Conservation (phyloP, 768 basidiomycete species). For the Neoboletus brunneissimus region DNA sequence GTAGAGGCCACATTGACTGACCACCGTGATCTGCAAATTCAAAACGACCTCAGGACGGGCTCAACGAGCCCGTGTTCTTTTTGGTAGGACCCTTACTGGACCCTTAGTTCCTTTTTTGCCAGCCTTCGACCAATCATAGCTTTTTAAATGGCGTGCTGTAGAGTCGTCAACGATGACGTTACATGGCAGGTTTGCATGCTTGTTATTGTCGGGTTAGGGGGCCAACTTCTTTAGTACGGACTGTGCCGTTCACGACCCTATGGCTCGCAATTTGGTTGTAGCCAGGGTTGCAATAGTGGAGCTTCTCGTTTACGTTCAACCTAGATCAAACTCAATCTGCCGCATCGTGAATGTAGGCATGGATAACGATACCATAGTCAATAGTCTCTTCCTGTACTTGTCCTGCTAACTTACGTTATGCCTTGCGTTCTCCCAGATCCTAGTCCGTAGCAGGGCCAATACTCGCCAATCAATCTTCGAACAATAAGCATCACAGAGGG, state of each 20-base stretch:
- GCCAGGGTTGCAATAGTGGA: not conserved
- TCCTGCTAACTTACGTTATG: not conserved
- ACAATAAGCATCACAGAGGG: not conserved
- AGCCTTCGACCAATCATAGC: no score
- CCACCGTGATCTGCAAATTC: no score
- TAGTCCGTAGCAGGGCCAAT: not conserved
- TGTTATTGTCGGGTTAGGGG: no score
- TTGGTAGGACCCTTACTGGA: no score
- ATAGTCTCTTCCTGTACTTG: not conserved
- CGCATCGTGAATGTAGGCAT: not conserved
- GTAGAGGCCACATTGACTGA: no score
- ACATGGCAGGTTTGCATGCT: no score
- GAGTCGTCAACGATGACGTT: no score
- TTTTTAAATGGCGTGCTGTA: no score
- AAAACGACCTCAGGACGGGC: no score
- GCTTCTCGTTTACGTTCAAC: not conserved
- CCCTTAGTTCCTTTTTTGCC: no score
- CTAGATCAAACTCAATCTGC: not conserved
- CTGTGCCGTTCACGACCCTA: not conserved
- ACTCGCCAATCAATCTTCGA: not conserved
- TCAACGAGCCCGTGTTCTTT: no score
- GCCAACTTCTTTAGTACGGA: no score
- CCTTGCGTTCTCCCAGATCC: not conserved
- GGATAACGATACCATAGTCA: not conserved
- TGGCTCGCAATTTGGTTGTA: not conserved